Evolutionary conservation across 805 yeast genomes (phyloP), one percentile per base, ranked within the genome.

Genomic region (Suhomyces sp.): DNA sequence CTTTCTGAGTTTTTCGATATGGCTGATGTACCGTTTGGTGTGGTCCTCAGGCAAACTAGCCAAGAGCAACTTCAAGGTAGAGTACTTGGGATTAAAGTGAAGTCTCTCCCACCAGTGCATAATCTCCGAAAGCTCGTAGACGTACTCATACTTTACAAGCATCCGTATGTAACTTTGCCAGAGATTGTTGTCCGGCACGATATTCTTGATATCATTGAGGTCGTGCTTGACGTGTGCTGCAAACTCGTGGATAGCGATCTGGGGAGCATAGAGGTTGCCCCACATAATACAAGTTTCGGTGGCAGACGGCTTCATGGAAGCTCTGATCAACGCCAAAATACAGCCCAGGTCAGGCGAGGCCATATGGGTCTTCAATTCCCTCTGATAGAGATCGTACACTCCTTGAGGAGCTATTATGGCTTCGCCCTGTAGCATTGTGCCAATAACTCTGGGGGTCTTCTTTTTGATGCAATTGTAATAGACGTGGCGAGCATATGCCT

Each of bases 231-330:
- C 76, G 41, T 79, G 68, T 1, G 75, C 72, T 52, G 81, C 76
- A 65, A 86, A 81, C 62, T 86, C 88, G 38, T 72, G 76, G 2
- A 84, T 73, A 0, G 88, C 84, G 24, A 83, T 72, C 58, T 85
- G 89, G 1, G 86, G 72, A 0, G 91, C 88, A 49, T 69, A 79
- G 40, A 74, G 48, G 1, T 69, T 67, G 8, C 72, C 82, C 89
- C 89, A 85, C 15, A 68, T 48, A 2, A 77, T 46, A 31, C 61
- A 57, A 12, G 64, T 56, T 5, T 50, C 58, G 2, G 55, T 50
- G 6, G 48, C 46, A 1, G 54, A 58, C 2, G 58, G 51, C 36
- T 64, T 60, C 57, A 70, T 62, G 5, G 86, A 76, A 0, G 87
- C 84, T 1, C 72, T 63, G 29, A 87, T 72, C 24, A 87, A 67